Conservation (phyloP, 2,329 filamentous ascomycete species). For the Cyphellophora attinorum region DNA sequence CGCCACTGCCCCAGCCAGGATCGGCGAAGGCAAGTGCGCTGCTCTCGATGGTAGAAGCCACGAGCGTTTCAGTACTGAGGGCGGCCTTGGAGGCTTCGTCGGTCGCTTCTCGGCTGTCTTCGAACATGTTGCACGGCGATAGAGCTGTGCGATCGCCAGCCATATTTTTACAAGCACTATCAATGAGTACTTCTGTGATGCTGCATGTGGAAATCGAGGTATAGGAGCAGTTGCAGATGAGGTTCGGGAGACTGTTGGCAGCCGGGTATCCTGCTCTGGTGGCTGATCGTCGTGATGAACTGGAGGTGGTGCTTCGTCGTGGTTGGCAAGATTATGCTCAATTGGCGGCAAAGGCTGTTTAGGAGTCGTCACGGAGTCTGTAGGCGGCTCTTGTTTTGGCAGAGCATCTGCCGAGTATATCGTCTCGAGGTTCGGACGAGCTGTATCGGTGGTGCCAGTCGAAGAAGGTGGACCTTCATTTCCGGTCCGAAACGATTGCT, state of each 20-base stretch:
- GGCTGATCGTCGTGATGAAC: slow-evolving; percentile 33
- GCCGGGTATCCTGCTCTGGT: slow-evolving; percentile 29
- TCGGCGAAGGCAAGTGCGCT: slow-evolving; percentile 54
- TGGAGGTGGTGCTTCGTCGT: slow-evolving; percentile 24
- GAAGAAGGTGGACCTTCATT: slow-evolving; percentile 5
- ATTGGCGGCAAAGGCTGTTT: slow-evolving; percentile 13
- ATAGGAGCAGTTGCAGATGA: slow-evolving; percentile 18
- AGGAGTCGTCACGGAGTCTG: slow-evolving; percentile 9
- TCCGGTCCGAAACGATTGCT: slow-evolving; percentile 9
- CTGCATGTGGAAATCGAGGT: slow-evolving; percentile 40
- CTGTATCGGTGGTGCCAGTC: background rate
- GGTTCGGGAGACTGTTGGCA: slow-evolving; percentile 27
- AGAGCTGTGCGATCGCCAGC: slow-evolving; percentile 83
- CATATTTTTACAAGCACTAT: slow-evolving; percentile 67
- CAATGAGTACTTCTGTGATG: slow-evolving; percentile 46
- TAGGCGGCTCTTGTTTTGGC: slow-evolving; percentile 5
- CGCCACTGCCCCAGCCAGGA: slow-evolving; percentile 62
- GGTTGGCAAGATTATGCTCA: slow-evolving; percentile 26
- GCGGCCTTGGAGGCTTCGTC: slow-evolving; percentile 73
- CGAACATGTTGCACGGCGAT: slow-evolving; percentile 71
- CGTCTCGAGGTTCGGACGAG: slow-evolving; percentile 3
- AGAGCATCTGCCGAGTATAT: slow-evolving; percentile 16
- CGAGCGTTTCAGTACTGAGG: slow-evolving; percentile 58
- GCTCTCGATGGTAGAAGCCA: slow-evolving; percentile 50
- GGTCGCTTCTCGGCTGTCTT: slow-evolving; percentile 71